Base-by-base conservation (phyloP, 331 rosid genomes). In the Pyrus hybrid region DNA sequence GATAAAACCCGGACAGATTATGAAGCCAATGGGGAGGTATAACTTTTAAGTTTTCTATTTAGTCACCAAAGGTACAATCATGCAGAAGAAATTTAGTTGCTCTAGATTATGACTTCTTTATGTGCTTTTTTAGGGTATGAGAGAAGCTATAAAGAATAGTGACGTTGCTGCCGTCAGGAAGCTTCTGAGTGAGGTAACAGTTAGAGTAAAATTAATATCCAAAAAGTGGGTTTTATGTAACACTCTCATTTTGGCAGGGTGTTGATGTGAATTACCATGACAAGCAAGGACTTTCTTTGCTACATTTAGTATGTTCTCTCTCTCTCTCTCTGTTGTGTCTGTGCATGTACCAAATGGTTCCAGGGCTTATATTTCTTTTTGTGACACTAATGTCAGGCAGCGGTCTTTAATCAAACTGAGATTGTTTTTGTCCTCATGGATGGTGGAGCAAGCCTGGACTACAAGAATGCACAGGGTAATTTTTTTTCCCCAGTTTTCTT, bases 101-200 rank as follows among this genome's bases (percentile, higher is more conserved):
- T 68, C 25, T 53, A 63, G 83, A 43, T 81, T 75, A 74, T 70
- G 51, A 60, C 18, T 74, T 67, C 35, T 73, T 75, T 18, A 41
- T 73, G 70, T 79, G 76, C 78, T 18, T 79, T 82, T 66, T 82
- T 78, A 91, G 97, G 99, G 99, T 71, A 68, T 89, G 80, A 87
- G 98, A 85, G 99, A 95, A 85, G 98, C 99, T 72, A 91, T 95
- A 80, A 95, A 95, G 87, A 95, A 89, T 68, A 89, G 98, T 53
- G 98, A 95, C 33, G 43, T 69, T 65, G 78, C 83, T 73, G 97
- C 98, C 63, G 98, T 92, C 73, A 86, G 86, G 88, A 92, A 87
- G 85, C 98, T 95, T 87, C 86, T 95, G 71, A 82, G 80, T 51
- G 83, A 95, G 99, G 99, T 84, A 77, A 60, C 35, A 70, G 30